phyloP scores from a whole-genome alignment of 1,284 basidiomycete species.

The Leccinum subrobustum region DNA sequence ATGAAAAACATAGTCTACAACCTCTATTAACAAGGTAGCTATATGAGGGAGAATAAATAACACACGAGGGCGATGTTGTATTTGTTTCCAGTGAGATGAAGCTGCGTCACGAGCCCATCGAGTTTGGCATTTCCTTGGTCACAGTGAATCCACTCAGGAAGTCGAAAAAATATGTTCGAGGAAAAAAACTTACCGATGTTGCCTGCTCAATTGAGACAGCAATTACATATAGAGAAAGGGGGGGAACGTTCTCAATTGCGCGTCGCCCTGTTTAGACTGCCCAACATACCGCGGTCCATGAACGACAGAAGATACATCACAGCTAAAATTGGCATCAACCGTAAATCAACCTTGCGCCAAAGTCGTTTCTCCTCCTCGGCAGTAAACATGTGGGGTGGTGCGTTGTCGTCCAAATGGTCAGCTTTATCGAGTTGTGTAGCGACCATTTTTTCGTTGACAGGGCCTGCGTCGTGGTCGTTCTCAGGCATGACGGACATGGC shows the following conservation, averaged over 20 bases:
- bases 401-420: not conserved
- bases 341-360: conserved; percentile 63
- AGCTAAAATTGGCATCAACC: conserved; percentile 64
- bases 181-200: conserved; percentile 48
- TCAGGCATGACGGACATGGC: not conserved
- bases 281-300: conserved; percentile 54
- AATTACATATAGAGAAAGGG: not conserved
- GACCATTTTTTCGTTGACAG: not conserved
- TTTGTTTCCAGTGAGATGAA: conserved; percentile 54
- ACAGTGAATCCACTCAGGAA: not conserved
- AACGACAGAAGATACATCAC: conserved; percentile 60
- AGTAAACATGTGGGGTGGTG: conserved; percentile 6
- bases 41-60: not conserved
- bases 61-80: conserved; percentile 66
- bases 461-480: not conserved
- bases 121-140: conserved; percentile 61
- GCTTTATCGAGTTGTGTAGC: not conserved
- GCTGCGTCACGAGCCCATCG: conserved; percentile 53
- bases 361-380: conserved; percentile 52
- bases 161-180: not conserved
- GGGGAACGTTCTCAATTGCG: not conserved
- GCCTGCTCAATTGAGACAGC: conserved; percentile 34
- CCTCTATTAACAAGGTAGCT: not conserved
- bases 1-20: conserved; percentile 68
- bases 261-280: not conserved